Base-by-base conservation (phyloP, 2,329 filamentous ascomycete genomes). In the Curvularia eragrostidis region DNA sequence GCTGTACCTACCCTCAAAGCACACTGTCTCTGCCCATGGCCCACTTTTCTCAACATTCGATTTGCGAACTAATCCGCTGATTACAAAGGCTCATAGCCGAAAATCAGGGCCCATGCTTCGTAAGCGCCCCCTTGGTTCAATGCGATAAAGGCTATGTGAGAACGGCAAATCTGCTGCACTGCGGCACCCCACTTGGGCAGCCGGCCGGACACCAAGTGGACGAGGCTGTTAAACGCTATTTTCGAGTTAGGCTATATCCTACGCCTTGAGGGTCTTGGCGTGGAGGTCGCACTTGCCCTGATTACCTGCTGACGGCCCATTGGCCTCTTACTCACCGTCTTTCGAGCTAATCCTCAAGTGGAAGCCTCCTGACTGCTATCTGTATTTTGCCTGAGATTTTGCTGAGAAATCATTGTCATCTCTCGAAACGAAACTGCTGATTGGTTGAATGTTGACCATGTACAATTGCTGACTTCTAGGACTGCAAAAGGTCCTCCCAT, bases 1-100 rank as follows among this genome's bases (percentile, higher is more conserved):
- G n/a, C n/a, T n/a, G n/a, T n/a, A n/a, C n/a, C n/a, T n/a, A n/a
- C n/a, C n/a, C n/a, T n/a, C n/a, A n/a, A n/a, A n/a, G n/a, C n/a
- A n/a, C n/a, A n/a, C n/a, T n/a, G n/a, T n/a, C n/a, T n/a, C n/a
- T n/a, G 24, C 13, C 30, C 30, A 34, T 34, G 30, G 30, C 30
- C 30, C 30, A 9, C 30, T 34, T 46, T 6, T 9, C 53, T 34
- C 71, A 56, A 46, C 67, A n/a, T 59, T 13, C 63, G 30, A 34
- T 34, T 34, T 34, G 30, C 12, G 13, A 34, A 34, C 13, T 34
- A 34, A 34, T 5, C 5, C 5, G 30, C 30, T 9, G 13, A 12
- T 10, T 6, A 5, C 13, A 34, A 15, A 15, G 30, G 30, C 30
- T 34, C 13, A 34, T 34, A 34, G 30, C 30, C 30, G 30, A 34